Evolutionary conservation across 768 basidiomycete species (phyloP).

Genomic region (Filobasidium floriforme): DNA sequence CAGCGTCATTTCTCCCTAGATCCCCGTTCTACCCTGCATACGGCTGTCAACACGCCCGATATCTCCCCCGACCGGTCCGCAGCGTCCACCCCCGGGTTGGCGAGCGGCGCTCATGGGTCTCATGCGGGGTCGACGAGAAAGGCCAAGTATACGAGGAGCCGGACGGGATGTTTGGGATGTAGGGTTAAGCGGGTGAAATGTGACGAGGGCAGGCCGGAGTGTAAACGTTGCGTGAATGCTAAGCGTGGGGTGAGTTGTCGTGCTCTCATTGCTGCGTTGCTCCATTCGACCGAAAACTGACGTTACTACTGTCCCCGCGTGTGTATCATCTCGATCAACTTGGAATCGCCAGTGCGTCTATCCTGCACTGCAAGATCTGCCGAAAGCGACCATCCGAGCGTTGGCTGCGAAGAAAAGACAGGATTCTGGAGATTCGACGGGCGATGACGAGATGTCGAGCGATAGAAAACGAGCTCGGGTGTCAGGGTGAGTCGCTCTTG

Average conservation of each 20-base stretch:
- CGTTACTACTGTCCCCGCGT: not conserved
- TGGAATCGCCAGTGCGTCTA: conserved; percentile 12
- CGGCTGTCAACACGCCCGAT: not conserved
- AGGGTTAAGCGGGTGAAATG: conserved; percentile 95
- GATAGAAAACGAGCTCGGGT: not conserved
- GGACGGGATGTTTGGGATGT: conserved; percentile 90
- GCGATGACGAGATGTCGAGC: not conserved
- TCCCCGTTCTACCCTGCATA: not conserved
- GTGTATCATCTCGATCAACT: not conserved
- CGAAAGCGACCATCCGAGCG: conserved; percentile 21
- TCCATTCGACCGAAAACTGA: not conserved
- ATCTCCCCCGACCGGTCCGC: not conserved
- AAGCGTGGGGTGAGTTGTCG: conserved; percentile 56
- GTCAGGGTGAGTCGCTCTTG: not conserved
- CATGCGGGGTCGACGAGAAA: conserved; percentile 20
- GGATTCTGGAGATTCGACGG: conserved; percentile 11
- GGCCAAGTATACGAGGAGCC: conserved; percentile 87
- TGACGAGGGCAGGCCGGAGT: conserved; percentile 81
- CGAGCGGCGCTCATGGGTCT: not conserved
- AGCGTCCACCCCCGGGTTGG: not conserved
- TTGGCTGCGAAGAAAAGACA: conserved; percentile 19
- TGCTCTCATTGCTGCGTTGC: too few relatives aligned
- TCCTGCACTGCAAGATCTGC: conserved; percentile 16
- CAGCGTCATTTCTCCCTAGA: not conserved
- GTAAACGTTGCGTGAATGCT: conserved; percentile 76